Evolutionary conservation across 345 rosid genomes (phyloP).

Genomic region (Theobroma cacao): DNA sequence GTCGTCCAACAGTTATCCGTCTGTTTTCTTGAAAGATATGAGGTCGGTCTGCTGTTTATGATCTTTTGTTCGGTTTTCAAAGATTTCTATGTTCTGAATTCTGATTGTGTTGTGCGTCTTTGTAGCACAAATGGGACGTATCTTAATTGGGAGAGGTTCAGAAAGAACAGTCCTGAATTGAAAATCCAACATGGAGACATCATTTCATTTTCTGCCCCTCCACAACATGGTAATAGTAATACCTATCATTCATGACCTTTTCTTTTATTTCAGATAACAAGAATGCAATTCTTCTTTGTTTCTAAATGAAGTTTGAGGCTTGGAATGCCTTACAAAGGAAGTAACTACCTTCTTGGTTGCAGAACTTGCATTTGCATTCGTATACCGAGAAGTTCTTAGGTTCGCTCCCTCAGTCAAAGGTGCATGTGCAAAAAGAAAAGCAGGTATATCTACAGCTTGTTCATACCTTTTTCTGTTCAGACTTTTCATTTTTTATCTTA

Average conservation of each 20-base stretch:
- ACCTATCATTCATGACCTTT: neutral
- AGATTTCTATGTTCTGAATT: neutral
- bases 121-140: conserved; percentile 85
- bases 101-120: conserved; percentile 4
- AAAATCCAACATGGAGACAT: conserved; percentile 82
- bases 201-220: conserved; percentile 78
- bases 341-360: conserved; percentile 24
- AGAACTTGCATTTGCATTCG: conserved; percentile 84
- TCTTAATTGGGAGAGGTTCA: conserved; percentile 77
- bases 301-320: conserved; percentile 2
- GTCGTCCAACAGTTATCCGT: conserved; percentile 21
- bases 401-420: conserved; percentile 28
- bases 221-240: conserved; percentile 63
- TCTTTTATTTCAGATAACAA: neutral
- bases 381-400: conserved; percentile 65
- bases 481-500: neutral
- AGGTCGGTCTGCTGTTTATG: conserved; percentile 46
- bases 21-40: conserved; percentile 73
- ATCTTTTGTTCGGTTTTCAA: neutral
- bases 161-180: conserved; percentile 56
- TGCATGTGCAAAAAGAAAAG: conserved; percentile 61
- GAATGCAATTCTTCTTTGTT: neutral
- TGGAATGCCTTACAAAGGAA: neutral
- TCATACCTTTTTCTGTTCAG: neutral
- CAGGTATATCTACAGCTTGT: conserved; percentile 42